Evolutionary conservation across 2,329 filamentous ascomycete species (phyloP).

Genomic region (Boeremia exigua): DNA sequence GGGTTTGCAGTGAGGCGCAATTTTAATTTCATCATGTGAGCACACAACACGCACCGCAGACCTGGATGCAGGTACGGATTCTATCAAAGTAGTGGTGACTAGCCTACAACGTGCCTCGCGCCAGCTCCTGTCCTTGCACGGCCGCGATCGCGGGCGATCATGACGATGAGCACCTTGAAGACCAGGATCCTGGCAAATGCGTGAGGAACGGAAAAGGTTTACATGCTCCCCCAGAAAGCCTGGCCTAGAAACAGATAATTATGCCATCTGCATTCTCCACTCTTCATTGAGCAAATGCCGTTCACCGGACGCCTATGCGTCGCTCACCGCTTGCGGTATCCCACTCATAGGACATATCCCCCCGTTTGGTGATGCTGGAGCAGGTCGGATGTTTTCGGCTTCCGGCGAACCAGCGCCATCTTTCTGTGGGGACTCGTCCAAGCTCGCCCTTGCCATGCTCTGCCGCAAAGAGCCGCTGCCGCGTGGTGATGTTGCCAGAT

Average conservation of each 20-base stretch:
- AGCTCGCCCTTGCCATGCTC: slow-evolving; percentile 12
- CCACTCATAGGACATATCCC: slow-evolving; percentile 9
- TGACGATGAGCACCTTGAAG: slow-evolving; percentile 15
- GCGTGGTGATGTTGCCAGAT: slow-evolving; percentile 26
- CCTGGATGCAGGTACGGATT: slow-evolving; percentile 8
- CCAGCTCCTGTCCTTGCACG: slow-evolving; percentile 10
- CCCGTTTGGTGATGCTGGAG: slow-evolving; percentile 17
- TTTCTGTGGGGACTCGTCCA: slow-evolving; percentile 18
- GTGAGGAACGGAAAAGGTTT: slow-evolving; percentile 1
- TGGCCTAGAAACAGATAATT: background rate
- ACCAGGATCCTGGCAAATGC: slow-evolving; percentile 5
- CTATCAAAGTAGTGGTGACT: background rate
- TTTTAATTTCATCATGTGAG: slow-evolving; percentile 10
- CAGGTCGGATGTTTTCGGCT: slow-evolving; percentile 20
- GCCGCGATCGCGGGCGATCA: slow-evolving; percentile 15
- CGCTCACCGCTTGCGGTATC: slow-evolving; percentile 25
- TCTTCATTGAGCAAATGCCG: background rate
- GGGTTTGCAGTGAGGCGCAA: slow-evolving; percentile 8
- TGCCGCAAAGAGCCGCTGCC: slow-evolving; percentile 16
- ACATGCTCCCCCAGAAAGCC: slow-evolving; percentile 1
- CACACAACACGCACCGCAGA: background rate
- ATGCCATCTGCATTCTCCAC: slow-evolving; percentile 5
- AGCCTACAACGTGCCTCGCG: slow-evolving; percentile 6
- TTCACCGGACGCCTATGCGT: slow-evolving; percentile 19
- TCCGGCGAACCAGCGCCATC: slow-evolving; percentile 14